These are phyloP conservation scores for Sporothrix brunneoviolacea DNA, from an alignment of 2,329 filamentous ascomycete genomes.

Conservation along the genomic window DNA sequence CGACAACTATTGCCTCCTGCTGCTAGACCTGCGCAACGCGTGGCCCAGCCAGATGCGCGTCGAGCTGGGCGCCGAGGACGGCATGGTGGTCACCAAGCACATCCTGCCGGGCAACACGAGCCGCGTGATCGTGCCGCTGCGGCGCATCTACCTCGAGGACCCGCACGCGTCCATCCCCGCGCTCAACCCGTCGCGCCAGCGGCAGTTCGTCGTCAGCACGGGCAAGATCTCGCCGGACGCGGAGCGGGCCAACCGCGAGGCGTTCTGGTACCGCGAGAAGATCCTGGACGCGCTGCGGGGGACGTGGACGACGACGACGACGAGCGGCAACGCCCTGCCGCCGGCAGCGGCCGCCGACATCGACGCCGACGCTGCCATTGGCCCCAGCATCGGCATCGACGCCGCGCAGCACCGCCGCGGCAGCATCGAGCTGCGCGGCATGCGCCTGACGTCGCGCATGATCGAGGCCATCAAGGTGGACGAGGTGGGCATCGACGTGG, in stretches of 20 bases:
- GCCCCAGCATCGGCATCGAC: too few species aligned
- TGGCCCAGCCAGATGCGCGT: conserved; percentile 78
- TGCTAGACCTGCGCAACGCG: conserved; percentile 80
- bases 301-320: conserved; percentile 54
- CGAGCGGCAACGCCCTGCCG: not conserved
- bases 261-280: conserved; percentile 86
- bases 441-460: conserved; percentile 70
- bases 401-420: conserved; percentile 36
- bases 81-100: conserved; percentile 44
- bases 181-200: conserved; percentile 71
- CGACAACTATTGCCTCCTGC: conserved; percentile 67
- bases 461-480: conserved; percentile 76
- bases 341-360: too few species aligned
- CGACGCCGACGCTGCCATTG: too few species aligned
- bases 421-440: conserved; percentile 66
- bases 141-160: conserved; percentile 67
- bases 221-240: conserved; percentile 71
- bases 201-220: conserved; percentile 87
- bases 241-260: conserved; percentile 70
- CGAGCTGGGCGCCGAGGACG: conserved; percentile 40
- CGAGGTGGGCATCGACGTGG: conserved; percentile 64
- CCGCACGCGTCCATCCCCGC: conserved; percentile 72
- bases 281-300: conserved; percentile 66
- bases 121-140: conserved; percentile 69
- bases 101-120: conserved; percentile 64